Evolutionary conservation across 352 stramenopile species (phyloP), one percentile per base, ranked within the genome.

Genomic region (Pythium pyrilobum): DNA sequence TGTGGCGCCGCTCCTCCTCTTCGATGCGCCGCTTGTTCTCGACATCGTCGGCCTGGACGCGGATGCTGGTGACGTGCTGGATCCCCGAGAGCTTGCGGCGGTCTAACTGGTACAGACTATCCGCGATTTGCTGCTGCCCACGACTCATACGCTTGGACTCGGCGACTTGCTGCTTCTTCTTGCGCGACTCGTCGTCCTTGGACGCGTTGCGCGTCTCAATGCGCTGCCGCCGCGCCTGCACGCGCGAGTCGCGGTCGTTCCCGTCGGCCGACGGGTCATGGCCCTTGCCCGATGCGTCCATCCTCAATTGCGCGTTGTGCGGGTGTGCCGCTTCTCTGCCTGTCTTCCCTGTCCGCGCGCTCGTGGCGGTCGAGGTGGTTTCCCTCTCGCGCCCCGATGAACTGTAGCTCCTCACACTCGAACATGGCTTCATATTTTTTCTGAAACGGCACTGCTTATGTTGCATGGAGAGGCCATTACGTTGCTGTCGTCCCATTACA

Each of bases 61-160:
- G 81, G n/a, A 98, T 68, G 48, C 80, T 84, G 15, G 94, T 98
- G 23, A 98, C 89, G 13, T 92, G 69, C 24, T 96, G 74, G 40
- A 98, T 96, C 3, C 86, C 81, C 5, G 70, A 62, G 42, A 87
- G 55, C 64, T 93, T 93, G 43, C 72, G 72, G 9, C 71, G 64
- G 49, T 93, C 78, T 1, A 93, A 62, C 40, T 88, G 80, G 61
- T 89, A 89, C 24, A 90, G 64, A 54, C 72, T 87, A 48, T 88
- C 78, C 13, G 74, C 77, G 18, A 90, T 77, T 47, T 93, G 82
- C 59, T 93, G 82, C 62, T 85, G 64, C 0, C 78, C 80, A 29
- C 77, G 82, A 11, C 76, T 77, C 74, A 89, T 85, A 46, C 62
- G 64, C 63, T 85, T 80, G 48, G 71, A 64, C 43, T 94, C 79